These are phyloP conservation scores for Proliferodiscus dingleyae DNA, from an alignment of 2,329 filamentous ascomycete species.

Conservation along the genomic window DNA sequence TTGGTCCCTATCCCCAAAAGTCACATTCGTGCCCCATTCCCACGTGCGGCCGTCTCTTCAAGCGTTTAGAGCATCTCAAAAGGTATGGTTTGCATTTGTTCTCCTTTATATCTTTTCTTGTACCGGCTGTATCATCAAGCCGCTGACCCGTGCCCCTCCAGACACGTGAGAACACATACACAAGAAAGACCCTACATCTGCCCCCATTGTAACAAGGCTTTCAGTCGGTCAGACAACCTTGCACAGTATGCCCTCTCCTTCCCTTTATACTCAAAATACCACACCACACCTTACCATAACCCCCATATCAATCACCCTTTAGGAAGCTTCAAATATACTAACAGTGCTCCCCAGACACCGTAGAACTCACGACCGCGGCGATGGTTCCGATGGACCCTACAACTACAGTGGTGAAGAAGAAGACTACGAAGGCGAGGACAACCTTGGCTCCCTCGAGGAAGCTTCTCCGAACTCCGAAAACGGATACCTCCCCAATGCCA, in stretches of 20 bases:
- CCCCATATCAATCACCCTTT: too few relatives aligned
- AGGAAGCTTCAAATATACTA: conserved; percentile 17
- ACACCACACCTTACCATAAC: conserved; percentile 12
- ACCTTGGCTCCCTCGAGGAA: conserved; percentile 74
- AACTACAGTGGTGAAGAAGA: conserved; percentile 67
- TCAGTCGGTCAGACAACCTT: conserved; percentile 97
- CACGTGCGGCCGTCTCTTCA: conserved; percentile 94
- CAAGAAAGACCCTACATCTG: conserved; percentile 98
- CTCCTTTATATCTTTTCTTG: conserved; percentile 22
- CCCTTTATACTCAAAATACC: too few relatives aligned
- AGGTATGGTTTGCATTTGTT: conserved; percentile 62
- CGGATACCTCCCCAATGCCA: conserved; percentile 47
- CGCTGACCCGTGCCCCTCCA: conserved; percentile 51
- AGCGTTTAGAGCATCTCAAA: conserved; percentile 98
- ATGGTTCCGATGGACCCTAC: conserved; percentile 59
- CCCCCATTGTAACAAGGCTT: conserved; percentile 96
- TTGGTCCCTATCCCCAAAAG: conserved; percentile 94
- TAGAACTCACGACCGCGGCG: conserved; percentile 77
- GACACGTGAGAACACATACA: conserved; percentile 98
- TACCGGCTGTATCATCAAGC: conserved; percentile 34
- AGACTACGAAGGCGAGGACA: conserved; percentile 76
- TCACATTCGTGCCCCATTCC: conserved; percentile 99
- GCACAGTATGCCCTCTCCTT: conserved; percentile 68
- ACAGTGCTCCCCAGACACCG: conserved; percentile 47
- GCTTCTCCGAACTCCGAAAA: conserved; percentile 68